These are phyloP conservation scores for Jamesozyma piceae DNA, from an alignment of 805 yeast genomes.

Conservation along the genomic window DNA sequence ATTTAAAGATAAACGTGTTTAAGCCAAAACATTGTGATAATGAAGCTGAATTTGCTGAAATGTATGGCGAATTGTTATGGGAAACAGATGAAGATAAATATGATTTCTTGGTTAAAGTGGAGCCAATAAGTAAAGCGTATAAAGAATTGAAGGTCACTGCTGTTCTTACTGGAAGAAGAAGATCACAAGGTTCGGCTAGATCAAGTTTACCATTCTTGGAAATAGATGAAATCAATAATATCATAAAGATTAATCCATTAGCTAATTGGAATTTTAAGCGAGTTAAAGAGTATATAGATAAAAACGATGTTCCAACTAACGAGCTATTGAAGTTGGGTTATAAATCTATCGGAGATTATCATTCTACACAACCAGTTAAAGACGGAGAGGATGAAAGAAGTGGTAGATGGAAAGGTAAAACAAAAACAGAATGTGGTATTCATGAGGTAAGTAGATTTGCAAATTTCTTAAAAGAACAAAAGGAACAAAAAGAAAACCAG, in stretches of 20 bases:
- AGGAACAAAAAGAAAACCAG: not conserved
- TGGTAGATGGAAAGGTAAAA: constrained; percentile 94
- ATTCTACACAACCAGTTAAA: constrained; percentile 78
- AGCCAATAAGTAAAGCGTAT: constrained; percentile 84
- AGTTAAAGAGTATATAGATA: constrained; percentile 61
- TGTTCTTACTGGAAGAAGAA: constrained; percentile 85
- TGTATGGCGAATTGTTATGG: constrained; percentile 77
- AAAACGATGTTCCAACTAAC: constrained; percentile 74
- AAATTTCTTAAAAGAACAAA: constrained; percentile 36
- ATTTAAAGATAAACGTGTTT: constrained; percentile 47
- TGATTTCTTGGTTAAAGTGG: constrained; percentile 84
- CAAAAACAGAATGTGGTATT: constrained; percentile 92
- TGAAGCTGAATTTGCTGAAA: constrained; percentile 53
- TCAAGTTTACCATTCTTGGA: constrained; percentile 65
- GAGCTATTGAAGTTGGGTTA: constrained; percentile 77
- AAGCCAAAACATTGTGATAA: constrained; percentile 50
- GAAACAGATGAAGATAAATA: constrained; percentile 69
- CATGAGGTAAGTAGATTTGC: constrained; percentile 74
- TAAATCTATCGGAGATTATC: constrained; percentile 91
- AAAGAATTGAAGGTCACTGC: constrained; percentile 63
- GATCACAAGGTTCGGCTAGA: constrained; percentile 83
- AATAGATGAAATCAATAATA: constrained; percentile 56
- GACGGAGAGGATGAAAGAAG: constrained; percentile 93
- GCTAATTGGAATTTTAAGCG: constrained; percentile 71
- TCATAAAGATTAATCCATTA: constrained; percentile 82